Evolutionary conservation across 2,329 filamentous ascomycete genomes (phyloP).

Genomic region (Cadophora gregata): DNA sequence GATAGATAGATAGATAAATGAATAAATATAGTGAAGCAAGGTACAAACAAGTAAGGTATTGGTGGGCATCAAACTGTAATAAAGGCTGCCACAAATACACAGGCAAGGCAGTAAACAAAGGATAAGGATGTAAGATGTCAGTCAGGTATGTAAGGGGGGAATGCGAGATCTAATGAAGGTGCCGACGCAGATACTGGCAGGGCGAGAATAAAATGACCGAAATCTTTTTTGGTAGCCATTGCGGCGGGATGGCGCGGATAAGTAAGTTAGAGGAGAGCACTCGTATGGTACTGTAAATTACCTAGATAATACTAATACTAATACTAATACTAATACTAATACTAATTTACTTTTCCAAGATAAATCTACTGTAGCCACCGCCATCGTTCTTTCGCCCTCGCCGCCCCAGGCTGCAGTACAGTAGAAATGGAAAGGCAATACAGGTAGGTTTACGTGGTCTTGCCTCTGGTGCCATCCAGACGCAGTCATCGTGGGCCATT

Average conservation of each 20-base stretch:
- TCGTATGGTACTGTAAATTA: no score
- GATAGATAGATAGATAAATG: background rate
- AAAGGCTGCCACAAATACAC: slow-evolving; percentile 1
- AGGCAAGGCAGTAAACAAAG: background rate
- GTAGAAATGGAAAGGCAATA: background rate
- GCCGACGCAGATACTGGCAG: background rate
- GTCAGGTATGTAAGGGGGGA: background rate
- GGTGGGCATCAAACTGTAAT: background rate
- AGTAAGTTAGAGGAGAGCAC: no score
- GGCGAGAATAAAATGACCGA: slow-evolving; percentile 5
- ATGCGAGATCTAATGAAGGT: background rate
- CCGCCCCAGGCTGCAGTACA: background rate
- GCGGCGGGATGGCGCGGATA: background rate
- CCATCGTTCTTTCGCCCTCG: background rate
- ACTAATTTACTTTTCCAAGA: background rate
- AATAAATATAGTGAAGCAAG: slow-evolving; percentile 1
- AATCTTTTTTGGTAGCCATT: background rate
- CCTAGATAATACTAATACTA: no score
- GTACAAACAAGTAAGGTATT: slow-evolving; percentile 8
- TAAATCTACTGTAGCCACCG: background rate
- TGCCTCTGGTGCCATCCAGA: slow-evolving; percentile 1
- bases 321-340: no score
- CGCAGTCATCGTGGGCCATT: background rate
- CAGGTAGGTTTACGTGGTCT: no score
- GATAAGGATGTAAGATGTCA: background rate